These are phyloP conservation scores for Emericellopsis terricola DNA, from an alignment of 495 filamentous ascomycete genomes.

Conservation along the genomic window DNA sequence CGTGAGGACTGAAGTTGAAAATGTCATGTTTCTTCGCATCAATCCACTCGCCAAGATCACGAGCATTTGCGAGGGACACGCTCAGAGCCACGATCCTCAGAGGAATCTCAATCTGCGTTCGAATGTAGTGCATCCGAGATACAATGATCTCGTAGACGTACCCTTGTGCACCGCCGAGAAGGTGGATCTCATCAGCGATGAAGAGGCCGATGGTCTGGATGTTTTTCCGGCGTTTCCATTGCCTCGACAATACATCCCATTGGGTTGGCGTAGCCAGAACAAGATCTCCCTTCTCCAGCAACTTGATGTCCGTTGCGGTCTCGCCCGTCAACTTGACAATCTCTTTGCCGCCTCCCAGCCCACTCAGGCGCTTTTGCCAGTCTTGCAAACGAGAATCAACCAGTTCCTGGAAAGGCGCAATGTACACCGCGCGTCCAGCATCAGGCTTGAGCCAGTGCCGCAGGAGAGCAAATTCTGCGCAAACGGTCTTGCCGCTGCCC, in stretches of 20 bases:
- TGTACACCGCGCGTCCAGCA: slow-evolving; percentile 73
- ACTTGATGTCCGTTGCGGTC: slow-evolving; percentile 74
- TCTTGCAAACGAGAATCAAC: slow-evolving; percentile 64
- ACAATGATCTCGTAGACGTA: slow-evolving; percentile 92
- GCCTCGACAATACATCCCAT: slow-evolving; percentile 89
- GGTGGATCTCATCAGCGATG: slow-evolving; percentile 90
- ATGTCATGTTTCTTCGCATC: slow-evolving; percentile 97
- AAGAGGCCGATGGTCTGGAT: slow-evolving; percentile 82
- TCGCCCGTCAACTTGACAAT: slow-evolving; percentile 92
- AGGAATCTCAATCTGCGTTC: slow-evolving; percentile 65
- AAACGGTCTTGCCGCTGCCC: slow-evolving; percentile 91
- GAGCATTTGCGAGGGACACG: slow-evolving; percentile 81
- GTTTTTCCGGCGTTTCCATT: slow-evolving; percentile 92
- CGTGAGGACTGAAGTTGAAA: slow-evolving; percentile 92
- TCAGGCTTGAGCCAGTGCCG: slow-evolving; percentile 66
- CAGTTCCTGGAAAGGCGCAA: slow-evolving; percentile 91
- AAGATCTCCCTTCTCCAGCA: slow-evolving; percentile 76
- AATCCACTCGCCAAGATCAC: slow-evolving; percentile 96
- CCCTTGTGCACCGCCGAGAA: slow-evolving; percentile 79
- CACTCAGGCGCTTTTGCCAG: slow-evolving; percentile 62
- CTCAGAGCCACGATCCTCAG: slow-evolving; percentile 83
- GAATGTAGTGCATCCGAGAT: slow-evolving; percentile 93
- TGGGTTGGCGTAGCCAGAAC: slow-evolving; percentile 84
- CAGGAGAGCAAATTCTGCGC: slow-evolving; percentile 83
- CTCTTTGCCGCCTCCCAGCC: slow-evolving; percentile 67